Percentiles rank a stretch among this genome's conserved stretches.
These are phyloP conservation scores for Pyracantha coccinea DNA, from an alignment of 331 rosid genomes.

Conservation along the genomic window DNA sequence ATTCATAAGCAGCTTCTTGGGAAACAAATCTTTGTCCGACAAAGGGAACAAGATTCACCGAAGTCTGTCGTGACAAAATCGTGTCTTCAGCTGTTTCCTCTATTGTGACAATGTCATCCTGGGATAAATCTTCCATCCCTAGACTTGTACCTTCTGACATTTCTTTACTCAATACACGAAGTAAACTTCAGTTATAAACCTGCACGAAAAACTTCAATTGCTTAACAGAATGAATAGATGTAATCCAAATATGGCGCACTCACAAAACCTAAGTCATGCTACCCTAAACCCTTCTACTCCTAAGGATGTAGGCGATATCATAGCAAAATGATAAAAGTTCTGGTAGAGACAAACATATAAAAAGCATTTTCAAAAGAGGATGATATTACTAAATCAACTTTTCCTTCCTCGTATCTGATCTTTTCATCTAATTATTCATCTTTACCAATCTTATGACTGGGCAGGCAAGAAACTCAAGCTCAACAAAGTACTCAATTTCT, in stretches of 20 bases:
- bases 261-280: neutral
- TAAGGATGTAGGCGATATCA: neutral
- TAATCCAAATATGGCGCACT: neutral
- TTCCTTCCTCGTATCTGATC: neutral
- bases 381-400: neutral
- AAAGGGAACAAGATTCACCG: slow-evolving; percentile 74
- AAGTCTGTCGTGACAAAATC: slow-evolving; percentile 70
- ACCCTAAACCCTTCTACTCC: neutral
- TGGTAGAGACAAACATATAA: neutral
- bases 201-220: slow-evolving; percentile 6
- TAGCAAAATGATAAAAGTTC: neutral
- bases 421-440: neutral
- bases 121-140: slow-evolving; percentile 65
- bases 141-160: slow-evolving; percentile 64
- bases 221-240: slow-evolving; percentile 1
- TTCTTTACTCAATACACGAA: slow-evolving; percentile 4
- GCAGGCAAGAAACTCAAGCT: neutral
- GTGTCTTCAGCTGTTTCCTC: slow-evolving; percentile 61
- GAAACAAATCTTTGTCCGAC: slow-evolving; percentile 77
- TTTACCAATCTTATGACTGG: neutral
- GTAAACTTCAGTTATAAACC: slow-evolving; percentile 13
- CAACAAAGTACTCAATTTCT: neutral
- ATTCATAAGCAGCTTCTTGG: slow-evolving; percentile 88
- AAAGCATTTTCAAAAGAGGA: neutral
- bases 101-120: slow-evolving; percentile 58